Conservation (phyloP, 371 early-diverging fungal genomes). For the Chytridium lagenaria region DNA sequence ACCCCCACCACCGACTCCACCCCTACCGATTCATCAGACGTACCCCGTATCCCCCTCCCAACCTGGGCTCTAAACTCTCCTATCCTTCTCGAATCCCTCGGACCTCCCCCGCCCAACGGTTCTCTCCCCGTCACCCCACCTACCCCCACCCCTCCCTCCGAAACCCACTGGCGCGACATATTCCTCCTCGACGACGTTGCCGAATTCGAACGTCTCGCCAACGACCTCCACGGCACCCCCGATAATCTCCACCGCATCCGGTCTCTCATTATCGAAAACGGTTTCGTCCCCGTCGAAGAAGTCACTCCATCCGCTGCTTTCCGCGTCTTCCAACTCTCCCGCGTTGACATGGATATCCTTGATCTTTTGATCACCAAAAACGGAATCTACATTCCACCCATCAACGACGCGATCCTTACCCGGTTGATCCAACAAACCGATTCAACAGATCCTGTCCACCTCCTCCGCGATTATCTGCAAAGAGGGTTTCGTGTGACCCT, state of each 20-base stretch:
- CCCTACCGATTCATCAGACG: neutral
- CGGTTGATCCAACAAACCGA: too few species aligned
- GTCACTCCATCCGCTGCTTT: neutral
- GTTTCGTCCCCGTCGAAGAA: neutral
- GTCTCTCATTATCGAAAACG: neutral
- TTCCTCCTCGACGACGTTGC: neutral
- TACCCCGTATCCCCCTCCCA: neutral
- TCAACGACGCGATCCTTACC: too few species aligned
- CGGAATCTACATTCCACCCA: too few species aligned
- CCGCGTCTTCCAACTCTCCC: neutral
- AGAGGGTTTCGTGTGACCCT: too few species aligned
- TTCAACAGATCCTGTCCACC: too few species aligned
- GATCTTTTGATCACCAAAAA: too few species aligned
- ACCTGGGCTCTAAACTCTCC: neutral
- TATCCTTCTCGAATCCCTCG: neutral
- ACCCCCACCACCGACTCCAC: neutral
- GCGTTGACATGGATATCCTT: neutral
- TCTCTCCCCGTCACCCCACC: neutral
- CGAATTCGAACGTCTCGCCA: neutral
- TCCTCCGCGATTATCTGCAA: too few species aligned
- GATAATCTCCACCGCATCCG: neutral
- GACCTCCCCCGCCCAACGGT: neutral
- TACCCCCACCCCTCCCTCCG: too few species aligned
- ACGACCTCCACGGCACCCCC: too few species aligned
- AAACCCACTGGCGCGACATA: too few species aligned